A percentile compares a stretch with the other conserved stretches of the same genome.
Evolutionary conservation across 495 filamentous ascomycete species (phyloP).

Genomic region (Aspergillus bertholletiae): DNA sequence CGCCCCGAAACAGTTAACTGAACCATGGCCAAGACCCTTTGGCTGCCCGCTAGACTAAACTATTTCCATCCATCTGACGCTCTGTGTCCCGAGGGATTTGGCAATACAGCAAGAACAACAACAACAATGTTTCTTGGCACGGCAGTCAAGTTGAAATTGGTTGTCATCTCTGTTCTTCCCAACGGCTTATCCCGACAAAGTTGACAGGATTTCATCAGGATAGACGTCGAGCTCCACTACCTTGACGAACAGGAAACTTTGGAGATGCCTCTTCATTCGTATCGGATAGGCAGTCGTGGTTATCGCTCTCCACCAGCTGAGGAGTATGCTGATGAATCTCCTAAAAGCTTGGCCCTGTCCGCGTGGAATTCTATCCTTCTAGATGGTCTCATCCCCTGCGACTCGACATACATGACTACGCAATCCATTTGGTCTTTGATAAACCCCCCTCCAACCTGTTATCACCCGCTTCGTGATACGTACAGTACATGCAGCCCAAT

Average conservation of each 20-base stretch:
- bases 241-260: neutral
- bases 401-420: slow-evolving; percentile 7
- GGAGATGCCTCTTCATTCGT: neutral
- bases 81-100: neutral
- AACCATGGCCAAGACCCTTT: slow-evolving; percentile 31
- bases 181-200: neutral
- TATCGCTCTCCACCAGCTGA: slow-evolving; percentile 11
- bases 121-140: neutral
- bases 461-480: slow-evolving; percentile 2
- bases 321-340: slow-evolving; percentile 17
- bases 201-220: neutral
- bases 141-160: neutral
- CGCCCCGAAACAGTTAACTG: slow-evolving; percentile 27
- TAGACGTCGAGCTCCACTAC: neutral
- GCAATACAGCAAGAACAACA: too few species aligned
- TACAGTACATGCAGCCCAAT: neutral
- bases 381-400: neutral
- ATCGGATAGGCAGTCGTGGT: slow-evolving; percentile 3
- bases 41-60: slow-evolving; percentile 10
- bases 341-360: slow-evolving; percentile 17
- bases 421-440: slow-evolving; percentile 10
- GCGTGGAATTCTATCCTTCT: slow-evolving; percentile 11
- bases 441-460: slow-evolving; percentile 2
- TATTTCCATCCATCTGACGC: neutral
- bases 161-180: neutral